A percentile compares a stretch with the other conserved stretches of the same genome.
Evolutionary conservation across 2,329 filamentous ascomycete genomes (phyloP).

Genomic region (Paracamarosporium sp.): DNA sequence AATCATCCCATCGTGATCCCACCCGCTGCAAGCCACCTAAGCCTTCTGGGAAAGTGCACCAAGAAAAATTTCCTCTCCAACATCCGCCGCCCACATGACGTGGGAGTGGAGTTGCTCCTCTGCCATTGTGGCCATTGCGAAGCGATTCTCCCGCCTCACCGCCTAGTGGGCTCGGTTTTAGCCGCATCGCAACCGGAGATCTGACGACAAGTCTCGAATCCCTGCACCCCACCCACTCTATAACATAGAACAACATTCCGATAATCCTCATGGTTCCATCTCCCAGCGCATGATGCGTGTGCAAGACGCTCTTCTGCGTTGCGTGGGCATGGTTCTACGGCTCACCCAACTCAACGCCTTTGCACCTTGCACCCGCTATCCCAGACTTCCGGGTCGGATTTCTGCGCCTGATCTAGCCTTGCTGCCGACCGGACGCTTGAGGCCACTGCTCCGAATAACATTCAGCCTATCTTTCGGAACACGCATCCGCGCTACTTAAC

Average conservation of each 20-base stretch:
- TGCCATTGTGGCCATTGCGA: conserved; percentile 5
- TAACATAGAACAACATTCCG: background rate
- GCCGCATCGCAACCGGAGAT: conserved; percentile 32
- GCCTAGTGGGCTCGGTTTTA: conserved; percentile 37
- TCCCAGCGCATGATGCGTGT: background rate
- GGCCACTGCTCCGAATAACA: conserved; percentile 8
- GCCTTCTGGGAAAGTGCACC: conserved; percentile 10
- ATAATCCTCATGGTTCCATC: background rate
- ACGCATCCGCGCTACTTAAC: conserved; percentile 4
- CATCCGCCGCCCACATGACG: conserved; percentile 29
- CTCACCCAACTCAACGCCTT: background rate
- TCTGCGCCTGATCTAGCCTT: background rate
- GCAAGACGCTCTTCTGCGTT: background rate
- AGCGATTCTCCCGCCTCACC: conserved; percentile 36
- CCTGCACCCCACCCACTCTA: conserved; percentile 17
- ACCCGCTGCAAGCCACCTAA: background rate
- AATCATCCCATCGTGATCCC: background rate
- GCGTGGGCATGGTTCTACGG: conserved; percentile 1
- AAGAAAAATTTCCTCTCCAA: conserved; percentile 25
- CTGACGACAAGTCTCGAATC: conserved; percentile 14
- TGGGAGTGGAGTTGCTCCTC: conserved; percentile 22
- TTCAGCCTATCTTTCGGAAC: conserved; percentile 3
- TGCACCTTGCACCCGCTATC: background rate
- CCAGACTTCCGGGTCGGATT: conserved; percentile 8
- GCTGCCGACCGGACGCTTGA: conserved; percentile 8